Evolutionary conservation across 1,284 basidiomycete species (phyloP).

Genomic region (Porphyrellus sp.): DNA sequence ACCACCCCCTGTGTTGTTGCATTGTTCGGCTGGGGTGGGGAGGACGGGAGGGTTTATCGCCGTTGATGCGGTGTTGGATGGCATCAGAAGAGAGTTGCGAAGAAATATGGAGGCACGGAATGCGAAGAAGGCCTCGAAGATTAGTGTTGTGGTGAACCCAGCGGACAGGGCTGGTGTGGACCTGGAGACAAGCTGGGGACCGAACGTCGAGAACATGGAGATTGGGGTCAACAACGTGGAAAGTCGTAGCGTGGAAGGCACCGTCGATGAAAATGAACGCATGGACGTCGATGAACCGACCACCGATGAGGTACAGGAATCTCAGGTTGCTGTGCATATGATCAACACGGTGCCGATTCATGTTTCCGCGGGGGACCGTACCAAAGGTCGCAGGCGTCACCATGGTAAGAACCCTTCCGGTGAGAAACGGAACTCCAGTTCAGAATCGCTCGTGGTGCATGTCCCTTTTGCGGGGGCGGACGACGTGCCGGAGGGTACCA

Average conservation of each 20-base stretch:
- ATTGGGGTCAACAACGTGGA: constrained; percentile 1
- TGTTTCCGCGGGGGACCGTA: constrained; percentile 30
- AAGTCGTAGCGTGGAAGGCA: constrained; percentile 3
- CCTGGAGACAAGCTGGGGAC: neutral
- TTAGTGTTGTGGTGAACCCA: neutral
- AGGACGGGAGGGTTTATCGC: constrained; percentile 91
- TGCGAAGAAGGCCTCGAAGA: constrained; percentile 2
- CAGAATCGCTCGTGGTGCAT: constrained; percentile 32
- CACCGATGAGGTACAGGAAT: neutral
- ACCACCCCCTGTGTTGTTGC: constrained; percentile 58
- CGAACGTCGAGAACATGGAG: constrained; percentile 8
- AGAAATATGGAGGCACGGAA: constrained; percentile 27
- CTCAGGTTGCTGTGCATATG: constrained; percentile 3
- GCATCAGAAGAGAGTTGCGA: constrained; percentile 62
- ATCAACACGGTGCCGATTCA: constrained; percentile 27
- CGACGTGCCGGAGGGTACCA: constrained; percentile 4
- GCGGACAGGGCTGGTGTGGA: neutral
- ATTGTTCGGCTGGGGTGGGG: constrained; percentile 90
- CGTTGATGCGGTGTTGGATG: constrained; percentile 83
- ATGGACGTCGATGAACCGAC: constrained; percentile 30
- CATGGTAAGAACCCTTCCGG: constrained; percentile 1
- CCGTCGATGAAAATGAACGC: constrained; percentile 6
- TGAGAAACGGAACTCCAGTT: constrained; percentile 14
- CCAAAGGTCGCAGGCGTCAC: constrained; percentile 18
- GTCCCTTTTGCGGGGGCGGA: constrained; percentile 28